Evolutionary conservation across 2,329 filamentous ascomycete species (phyloP).

Genomic region (Diaporthe helianthi): DNA sequence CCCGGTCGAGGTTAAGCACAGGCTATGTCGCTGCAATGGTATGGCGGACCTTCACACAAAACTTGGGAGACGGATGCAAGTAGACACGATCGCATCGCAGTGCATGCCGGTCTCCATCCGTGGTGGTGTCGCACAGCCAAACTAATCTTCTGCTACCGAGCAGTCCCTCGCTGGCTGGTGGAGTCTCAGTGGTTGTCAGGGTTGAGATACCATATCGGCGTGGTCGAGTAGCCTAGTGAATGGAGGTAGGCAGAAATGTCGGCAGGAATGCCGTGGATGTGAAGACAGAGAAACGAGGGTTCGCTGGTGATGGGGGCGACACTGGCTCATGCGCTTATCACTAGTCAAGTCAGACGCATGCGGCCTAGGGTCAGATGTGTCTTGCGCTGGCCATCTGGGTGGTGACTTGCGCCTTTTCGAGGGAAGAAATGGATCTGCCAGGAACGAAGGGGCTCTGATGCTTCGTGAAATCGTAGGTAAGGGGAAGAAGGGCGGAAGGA

Average conservation of each 20-base stretch:
- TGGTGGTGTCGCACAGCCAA: not conserved
- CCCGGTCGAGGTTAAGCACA: conserved; percentile 20
- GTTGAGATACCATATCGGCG: not conserved
- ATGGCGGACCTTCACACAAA: conserved; percentile 32
- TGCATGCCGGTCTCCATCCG: conserved; percentile 24
- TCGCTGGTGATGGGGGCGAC: conserved; percentile 4
- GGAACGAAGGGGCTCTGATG: not conserved
- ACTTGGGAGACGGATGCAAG: conserved; percentile 31
- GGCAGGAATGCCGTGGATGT: too few relatives aligned
- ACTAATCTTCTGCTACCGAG: not conserved
- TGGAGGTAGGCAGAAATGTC: not conserved
- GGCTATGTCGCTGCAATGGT: conserved; percentile 21
- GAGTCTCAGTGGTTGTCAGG: not conserved
- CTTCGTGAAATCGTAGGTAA: not conserved
- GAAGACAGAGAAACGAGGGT: not conserved
- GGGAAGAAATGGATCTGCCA: not conserved
- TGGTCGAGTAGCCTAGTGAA: not conserved
- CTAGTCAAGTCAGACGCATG: conserved; percentile 29
- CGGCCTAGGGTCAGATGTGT: conserved; percentile 24
- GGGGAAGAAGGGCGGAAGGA: not conserved
- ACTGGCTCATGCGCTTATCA: conserved; percentile 23
- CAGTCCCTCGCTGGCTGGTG: not conserved
- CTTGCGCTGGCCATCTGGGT: conserved; percentile 12
- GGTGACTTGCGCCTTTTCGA: not conserved
- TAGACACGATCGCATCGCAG: conserved; percentile 35